Conservation (phyloP, 768 basidiomycete genomes). For the Pleurotus ostreatus region DNA sequence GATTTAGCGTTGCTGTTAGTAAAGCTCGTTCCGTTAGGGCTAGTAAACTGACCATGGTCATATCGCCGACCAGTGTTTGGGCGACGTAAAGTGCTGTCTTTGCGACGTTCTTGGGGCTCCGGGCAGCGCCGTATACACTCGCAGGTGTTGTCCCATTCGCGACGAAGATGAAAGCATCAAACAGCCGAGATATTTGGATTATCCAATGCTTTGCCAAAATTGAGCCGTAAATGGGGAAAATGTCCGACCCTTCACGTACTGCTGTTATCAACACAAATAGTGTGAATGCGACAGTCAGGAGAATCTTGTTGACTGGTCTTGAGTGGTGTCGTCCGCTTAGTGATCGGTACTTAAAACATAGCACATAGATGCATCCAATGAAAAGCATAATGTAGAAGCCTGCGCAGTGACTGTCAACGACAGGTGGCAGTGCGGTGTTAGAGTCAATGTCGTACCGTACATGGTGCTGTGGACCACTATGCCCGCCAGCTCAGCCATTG, state of each 20-base stretch:
- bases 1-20: not conserved
- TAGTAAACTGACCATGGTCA: not conserved
- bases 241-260: not conserved
- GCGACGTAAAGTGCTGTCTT: slow-evolving; percentile 7
- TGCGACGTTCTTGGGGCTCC: slow-evolving; percentile 2
- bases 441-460: not conserved
- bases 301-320: not conserved
- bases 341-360: not conserved
- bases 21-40: too few species aligned
- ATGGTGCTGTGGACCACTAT: slow-evolving; percentile 4
- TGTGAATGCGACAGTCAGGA: not conserved
- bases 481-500: slow-evolving; percentile 1
- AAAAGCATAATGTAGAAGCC: slow-evolving; percentile 7
- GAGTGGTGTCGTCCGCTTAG: slow-evolving; percentile 4
- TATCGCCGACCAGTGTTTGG: slow-evolving; percentile 5
- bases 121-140: not conserved
- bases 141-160: not conserved
- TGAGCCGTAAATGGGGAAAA: not conserved
- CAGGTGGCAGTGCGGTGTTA: too few species aligned
- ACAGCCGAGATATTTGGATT: slow-evolving; percentile 2
- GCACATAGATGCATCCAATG: slow-evolving; percentile 6
- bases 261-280: slow-evolving; percentile 5
- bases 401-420: not conserved
- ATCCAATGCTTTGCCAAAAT: slow-evolving; percentile 5
- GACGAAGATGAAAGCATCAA: slow-evolving; percentile 6